These are phyloP conservation scores for Arthrobotrys iridis DNA, from an alignment of 2,329 filamentous ascomycete genomes.

Conservation along the genomic window DNA sequence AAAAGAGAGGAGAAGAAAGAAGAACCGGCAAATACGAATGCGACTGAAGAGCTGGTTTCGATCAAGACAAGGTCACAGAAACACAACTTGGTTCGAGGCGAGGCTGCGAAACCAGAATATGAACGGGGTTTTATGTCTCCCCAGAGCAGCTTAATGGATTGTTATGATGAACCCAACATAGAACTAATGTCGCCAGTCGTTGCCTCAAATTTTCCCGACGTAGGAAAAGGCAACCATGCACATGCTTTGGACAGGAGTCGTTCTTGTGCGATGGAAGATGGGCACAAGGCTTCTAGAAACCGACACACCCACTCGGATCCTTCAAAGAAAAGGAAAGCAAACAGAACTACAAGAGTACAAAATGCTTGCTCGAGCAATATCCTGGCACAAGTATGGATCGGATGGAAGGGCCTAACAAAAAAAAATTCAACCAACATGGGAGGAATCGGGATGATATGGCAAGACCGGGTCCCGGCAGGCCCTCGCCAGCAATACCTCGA, in stretches of 20 bases:
- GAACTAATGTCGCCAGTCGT: slow-evolving; percentile 28
- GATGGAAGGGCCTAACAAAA: neutral
- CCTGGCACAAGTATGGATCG: slow-evolving; percentile 11
- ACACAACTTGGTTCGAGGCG: slow-evolving; percentile 41
- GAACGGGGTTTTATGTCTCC: slow-evolving; percentile 22
- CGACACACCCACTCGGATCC: slow-evolving; percentile 15
- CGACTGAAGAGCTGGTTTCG: neutral
- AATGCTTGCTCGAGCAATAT: slow-evolving; percentile 1
- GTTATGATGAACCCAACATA: slow-evolving; percentile 12
- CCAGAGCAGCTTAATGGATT: slow-evolving; percentile 16
- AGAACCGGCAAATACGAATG: neutral
- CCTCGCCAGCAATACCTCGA: slow-evolving; percentile 9
- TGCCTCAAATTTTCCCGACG: slow-evolving; percentile 25
- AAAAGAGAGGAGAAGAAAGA: neutral
- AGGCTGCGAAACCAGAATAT: slow-evolving; percentile 35
- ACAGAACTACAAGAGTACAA: slow-evolving; percentile 10
- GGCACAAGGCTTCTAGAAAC: slow-evolving; percentile 47
- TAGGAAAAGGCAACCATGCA: slow-evolving; percentile 5
- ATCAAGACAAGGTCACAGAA: slow-evolving; percentile 14
- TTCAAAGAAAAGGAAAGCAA: slow-evolving; percentile 33
- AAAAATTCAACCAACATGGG: neutral
- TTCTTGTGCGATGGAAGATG: slow-evolving; percentile 46
- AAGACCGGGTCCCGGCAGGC: neutral
- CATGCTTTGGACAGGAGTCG: neutral
- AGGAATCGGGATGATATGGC: neutral